Evolutionary conservation across 495 filamentous ascomycete species (phyloP).

Genomic region (Astrocystis sublimbata): DNA sequence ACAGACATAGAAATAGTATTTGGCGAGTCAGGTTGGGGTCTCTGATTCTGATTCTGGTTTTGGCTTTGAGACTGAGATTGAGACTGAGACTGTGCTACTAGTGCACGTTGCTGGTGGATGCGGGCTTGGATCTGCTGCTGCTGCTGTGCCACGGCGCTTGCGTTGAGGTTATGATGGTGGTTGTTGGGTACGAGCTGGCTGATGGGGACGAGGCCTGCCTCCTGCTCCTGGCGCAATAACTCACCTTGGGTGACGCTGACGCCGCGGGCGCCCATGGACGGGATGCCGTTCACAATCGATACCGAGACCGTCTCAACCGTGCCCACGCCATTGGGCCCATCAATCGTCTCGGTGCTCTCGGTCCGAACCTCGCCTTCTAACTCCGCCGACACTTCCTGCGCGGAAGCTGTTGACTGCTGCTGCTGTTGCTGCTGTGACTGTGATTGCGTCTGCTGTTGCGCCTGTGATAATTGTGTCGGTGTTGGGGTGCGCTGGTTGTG

Average conservation of each 20-base stretch:
- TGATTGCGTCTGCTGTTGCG: conserved; percentile 21
- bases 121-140: conserved; percentile 23
- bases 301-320: conserved; percentile 72
- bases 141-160: conserved; percentile 22
- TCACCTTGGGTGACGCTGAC: conserved; percentile 71
- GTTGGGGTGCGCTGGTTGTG: conserved; percentile 22
- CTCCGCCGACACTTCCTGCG: conserved; percentile 33
- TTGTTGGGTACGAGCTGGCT: conserved; percentile 45
- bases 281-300: conserved; percentile 63
- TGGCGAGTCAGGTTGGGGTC: conserved; percentile 29
- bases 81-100: too few species aligned
- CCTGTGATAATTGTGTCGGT: conserved; percentile 5
- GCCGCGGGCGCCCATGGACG: conserved; percentile 40
- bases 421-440: conserved; percentile 21
- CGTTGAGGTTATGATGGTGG: conserved; percentile 30
- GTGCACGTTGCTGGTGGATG: conserved; percentile 20
- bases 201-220: conserved; percentile 63
- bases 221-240: conserved; percentile 75
- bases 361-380: conserved; percentile 59
- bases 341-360: conserved; percentile 68
- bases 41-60: conserved; percentile 16
- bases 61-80: conserved; percentile 31
- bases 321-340: conserved; percentile 69
- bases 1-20: conserved; percentile 26
- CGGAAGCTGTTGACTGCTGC: conserved; percentile 22